Evolutionary conservation across 202 grass and related monocot genomes (phyloP).

Genomic region (Dendrocalamus latiflorus): DNA sequence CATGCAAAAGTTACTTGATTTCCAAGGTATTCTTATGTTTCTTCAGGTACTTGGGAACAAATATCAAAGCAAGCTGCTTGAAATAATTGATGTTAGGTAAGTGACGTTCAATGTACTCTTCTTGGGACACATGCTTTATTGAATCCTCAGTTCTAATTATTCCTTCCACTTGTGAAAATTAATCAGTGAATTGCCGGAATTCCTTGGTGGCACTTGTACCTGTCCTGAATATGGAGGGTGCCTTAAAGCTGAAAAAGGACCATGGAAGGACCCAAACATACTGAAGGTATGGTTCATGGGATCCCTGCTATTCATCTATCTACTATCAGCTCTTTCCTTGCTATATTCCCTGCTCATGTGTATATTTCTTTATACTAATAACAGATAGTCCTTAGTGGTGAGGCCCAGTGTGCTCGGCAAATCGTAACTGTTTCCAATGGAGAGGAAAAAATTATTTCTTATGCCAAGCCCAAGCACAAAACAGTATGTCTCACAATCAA

Average conservation of each 20-base stretch:
- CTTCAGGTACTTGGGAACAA: constrained; percentile 93
- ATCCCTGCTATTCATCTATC: neutral
- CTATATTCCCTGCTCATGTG: constrained; percentile 3
- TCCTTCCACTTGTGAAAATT: constrained; percentile 23
- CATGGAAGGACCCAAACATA: constrained; percentile 80
- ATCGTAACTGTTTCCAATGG: constrained; percentile 81
- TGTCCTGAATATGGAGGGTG: constrained; percentile 82
- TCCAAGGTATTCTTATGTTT: neutral
- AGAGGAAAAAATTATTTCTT: constrained; percentile 76
- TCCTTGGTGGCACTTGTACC: constrained; percentile 74
- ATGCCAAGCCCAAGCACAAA: constrained; percentile 56
- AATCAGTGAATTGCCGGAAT: constrained; percentile 74
- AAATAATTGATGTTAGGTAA: constrained; percentile 88
- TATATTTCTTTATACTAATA: constrained; percentile 16
- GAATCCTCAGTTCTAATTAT: constrained; percentile 12
- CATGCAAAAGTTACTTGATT: constrained; percentile 1
- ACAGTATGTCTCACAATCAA: constrained; percentile 34
- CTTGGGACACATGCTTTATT: neutral
- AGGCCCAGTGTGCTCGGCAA: constrained; percentile 76
- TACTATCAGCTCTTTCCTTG: neutral
- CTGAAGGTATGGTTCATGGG: constrained; percentile 40
- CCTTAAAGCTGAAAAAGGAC: constrained; percentile 80
- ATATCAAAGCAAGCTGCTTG: constrained; percentile 82
- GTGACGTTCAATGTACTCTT: constrained; percentile 3
- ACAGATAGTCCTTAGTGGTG: constrained; percentile 86